phyloP scores from a whole-genome alignment of 495 filamentous ascomycete genomes.

The Elasticomyces elasticus region DNA sequence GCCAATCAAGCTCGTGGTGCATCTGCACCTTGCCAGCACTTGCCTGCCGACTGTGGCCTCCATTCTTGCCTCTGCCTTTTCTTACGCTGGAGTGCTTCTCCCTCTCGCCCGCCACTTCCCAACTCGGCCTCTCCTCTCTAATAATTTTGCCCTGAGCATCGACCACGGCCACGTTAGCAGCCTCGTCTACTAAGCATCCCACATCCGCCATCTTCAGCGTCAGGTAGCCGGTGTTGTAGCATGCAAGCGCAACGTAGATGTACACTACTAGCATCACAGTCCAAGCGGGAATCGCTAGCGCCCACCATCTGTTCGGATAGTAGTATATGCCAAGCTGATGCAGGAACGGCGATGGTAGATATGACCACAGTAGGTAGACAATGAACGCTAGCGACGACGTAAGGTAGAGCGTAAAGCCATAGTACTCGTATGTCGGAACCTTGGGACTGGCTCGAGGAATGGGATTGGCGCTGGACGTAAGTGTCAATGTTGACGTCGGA shows the following conservation, averaged over 20 bases:
- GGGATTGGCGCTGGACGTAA: conserved; percentile 53
- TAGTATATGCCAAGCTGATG: conserved; percentile 91
- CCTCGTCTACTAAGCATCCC: conserved; percentile 88
- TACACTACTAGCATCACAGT: conserved; percentile 82
- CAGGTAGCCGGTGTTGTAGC: conserved; percentile 80
- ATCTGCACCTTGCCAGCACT: conserved; percentile 5
- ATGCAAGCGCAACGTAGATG: conserved; percentile 86
- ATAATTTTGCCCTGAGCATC: conserved; percentile 56
- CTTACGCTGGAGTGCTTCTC: conserved; percentile 10
- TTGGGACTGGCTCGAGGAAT: conserved; percentile 82
- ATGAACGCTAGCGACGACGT: conserved; percentile 69
- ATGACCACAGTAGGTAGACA: conserved; percentile 90
- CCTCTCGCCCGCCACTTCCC: conserved; percentile 34
- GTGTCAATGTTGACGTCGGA: conserved; percentile 45
- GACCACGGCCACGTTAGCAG: conserved; percentile 72
- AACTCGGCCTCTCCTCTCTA: conserved; percentile 2
- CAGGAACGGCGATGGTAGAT: conserved; percentile 81
- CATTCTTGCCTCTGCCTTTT: conserved; percentile 15
- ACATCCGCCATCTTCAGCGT: conserved; percentile 71
- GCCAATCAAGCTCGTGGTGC: conserved; percentile 54
- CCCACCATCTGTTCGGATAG: conserved; percentile 97
- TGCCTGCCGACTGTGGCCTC: conserved; percentile 26
- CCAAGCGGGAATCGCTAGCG: conserved; percentile 78
- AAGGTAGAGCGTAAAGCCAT: conserved; percentile 93
- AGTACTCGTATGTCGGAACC: conserved; percentile 97